A percentile compares a stretch with the other conserved stretches of the same genome.
phyloP scores from a whole-genome alignment of 805 yeast species.

The fission yeast (Schizosaccharomyces pombe) region DNA sequence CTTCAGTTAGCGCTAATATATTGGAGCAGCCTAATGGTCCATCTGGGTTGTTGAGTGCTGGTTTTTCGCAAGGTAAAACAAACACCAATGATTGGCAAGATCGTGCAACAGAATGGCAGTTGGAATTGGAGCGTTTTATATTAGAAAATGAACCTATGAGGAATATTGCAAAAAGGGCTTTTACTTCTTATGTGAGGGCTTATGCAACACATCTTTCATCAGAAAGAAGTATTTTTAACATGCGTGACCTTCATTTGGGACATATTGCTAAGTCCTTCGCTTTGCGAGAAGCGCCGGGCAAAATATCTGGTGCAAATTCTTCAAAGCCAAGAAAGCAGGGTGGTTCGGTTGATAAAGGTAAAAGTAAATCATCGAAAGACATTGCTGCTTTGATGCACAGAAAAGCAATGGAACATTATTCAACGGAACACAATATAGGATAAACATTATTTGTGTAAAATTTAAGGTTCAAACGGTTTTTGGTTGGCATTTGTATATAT shows the following conservation, averaged over 20 bases:
- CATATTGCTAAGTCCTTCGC: conserved; percentile 92
- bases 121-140: conserved; percentile 71
- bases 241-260: conserved; percentile 69
- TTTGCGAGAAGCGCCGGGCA: conserved; percentile 79
- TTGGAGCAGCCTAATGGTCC: neutral
- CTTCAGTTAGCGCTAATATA: neutral
- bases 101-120: conserved; percentile 90
- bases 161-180: conserved; percentile 54
- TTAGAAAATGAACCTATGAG: conserved; percentile 37
- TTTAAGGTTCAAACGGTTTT: no score
- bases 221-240: conserved; percentile 62
- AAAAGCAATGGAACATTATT: neutral
- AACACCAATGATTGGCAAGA: conserved; percentile 49
- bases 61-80: no score
- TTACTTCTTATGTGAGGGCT: conserved; percentile 75
- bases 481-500: no score
- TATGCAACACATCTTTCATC: conserved; percentile 77
- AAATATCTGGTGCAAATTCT: conserved; percentile 20
- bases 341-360: conserved; percentile 8
- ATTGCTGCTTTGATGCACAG: neutral
- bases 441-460: no score
- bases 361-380: conserved; percentile 6
- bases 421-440: neutral
- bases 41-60: neutral
- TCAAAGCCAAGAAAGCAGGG: conserved; percentile 16